Base-by-base conservation (phyloP, 1,284 basidiomycete genomes). In the Cutaneotrichosporon cavernicola region DNA sequence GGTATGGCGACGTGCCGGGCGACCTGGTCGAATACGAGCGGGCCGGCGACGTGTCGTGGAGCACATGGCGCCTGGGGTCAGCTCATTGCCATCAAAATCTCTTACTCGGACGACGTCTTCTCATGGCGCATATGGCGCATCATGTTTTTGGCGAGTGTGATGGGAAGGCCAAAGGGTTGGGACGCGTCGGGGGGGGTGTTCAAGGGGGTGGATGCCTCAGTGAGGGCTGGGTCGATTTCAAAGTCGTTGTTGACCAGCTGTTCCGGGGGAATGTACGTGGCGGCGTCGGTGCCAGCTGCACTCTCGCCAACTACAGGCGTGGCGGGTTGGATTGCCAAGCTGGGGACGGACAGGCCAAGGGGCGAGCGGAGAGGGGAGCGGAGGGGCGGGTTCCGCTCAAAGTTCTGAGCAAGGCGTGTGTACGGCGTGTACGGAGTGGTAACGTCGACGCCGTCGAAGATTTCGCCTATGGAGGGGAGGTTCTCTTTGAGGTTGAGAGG, bases 11-110 rank as follows among this genome's bases (percentile, higher is more conserved):
- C 26, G 26, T 13, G 5, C 11, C 14, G 3, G 51, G 51, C 5
- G 51, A 34, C 13, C 16, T 11, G 51, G 31, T 9, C 14, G 51
- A 31, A 18, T 53, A 53, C 31, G 51, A 53, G 14, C 51, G 51
- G 4, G 5, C 51, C 8, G 51, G 51, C 30, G 51, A 53, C 18
- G 30, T 4, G 51, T 53, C 51, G 51, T 14, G 51, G 30, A 53
- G 51, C 26, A 53, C 51, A 53, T 53, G 4, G 16, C 51, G 51
- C 30, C 51, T 53, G 51, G 5, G 11, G 51, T 53, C 30, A 53
- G 31, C 51, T 9, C 34, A 13, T 36, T 36, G 34, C 34, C 34
- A n/a, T 34, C 14, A n/a, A 16, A 46, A 14, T 14, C 11, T 34
- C 51, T 53, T 14, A 53, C 51, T 53, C 51, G 7, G 31, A 53